Conservation (phyloP, 805 yeast genomes). For the Maudiozyma turicensis region DNA sequence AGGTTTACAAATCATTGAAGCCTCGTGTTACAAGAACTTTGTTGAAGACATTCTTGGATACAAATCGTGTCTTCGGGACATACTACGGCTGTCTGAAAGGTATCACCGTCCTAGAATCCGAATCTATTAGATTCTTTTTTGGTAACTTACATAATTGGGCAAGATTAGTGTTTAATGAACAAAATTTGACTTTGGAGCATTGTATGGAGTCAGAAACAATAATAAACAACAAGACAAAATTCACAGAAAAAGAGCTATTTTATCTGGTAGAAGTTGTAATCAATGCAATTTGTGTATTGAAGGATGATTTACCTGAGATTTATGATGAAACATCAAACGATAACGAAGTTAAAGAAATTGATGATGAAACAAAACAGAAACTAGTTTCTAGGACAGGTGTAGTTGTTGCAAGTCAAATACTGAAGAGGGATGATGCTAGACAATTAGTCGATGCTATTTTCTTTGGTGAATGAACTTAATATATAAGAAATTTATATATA, state of each 20-base stretch:
- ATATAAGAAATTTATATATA: background rate
- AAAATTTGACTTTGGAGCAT: constrained; percentile 16
- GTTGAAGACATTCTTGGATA: constrained; percentile 79
- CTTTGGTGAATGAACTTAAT: constrained; percentile 45
- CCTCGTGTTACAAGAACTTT: constrained; percentile 92
- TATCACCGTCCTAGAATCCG: constrained; percentile 72
- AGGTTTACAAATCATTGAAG: constrained; percentile 77
- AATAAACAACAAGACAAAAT: constrained; percentile 16
- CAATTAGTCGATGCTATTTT: constrained; percentile 55
- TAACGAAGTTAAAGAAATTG: constrained; percentile 30
- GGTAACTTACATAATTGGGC: constrained; percentile 85
- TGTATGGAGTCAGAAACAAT: constrained; percentile 4
- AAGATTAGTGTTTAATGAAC: constrained; percentile 40
- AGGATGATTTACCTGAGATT: constrained; percentile 25
- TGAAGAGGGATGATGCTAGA: constrained; percentile 38
- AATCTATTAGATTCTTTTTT: constrained; percentile 74
- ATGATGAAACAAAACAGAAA: constrained; percentile 32
- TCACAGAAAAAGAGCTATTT: constrained; percentile 37
- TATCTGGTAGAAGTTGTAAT: constrained; percentile 42
- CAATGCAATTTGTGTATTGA: constrained; percentile 44
- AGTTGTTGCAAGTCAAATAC: constrained; percentile 40
- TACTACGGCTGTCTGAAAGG: constrained; percentile 89
- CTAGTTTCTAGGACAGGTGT: constrained; percentile 53
- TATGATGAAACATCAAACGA: constrained; percentile 13
- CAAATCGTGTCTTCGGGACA: constrained; percentile 76